A percentile compares a stretch with the other conserved stretches of the same genome.
Conservation (phyloP, 2,329 filamentous ascomycete species). For the Pseudocercospora pini-densiflorae region DNA sequence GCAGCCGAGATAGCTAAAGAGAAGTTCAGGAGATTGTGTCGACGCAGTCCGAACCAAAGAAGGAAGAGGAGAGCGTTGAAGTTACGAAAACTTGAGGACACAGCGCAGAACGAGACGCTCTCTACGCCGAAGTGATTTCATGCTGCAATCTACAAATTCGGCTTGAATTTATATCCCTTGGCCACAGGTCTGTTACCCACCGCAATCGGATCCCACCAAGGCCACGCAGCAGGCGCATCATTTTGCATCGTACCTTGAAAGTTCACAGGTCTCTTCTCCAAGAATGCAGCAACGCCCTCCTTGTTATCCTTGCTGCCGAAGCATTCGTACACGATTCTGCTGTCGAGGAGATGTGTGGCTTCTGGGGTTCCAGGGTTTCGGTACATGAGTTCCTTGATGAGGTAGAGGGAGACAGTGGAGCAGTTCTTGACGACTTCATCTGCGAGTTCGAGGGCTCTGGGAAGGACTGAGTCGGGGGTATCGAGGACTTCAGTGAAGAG, state of each 20-base stretch:
- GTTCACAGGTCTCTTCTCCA: conserved; percentile 68
- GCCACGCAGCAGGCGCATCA: conserved; percentile 64
- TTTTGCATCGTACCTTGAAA: conserved; percentile 66
- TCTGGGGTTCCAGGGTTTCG: conserved; percentile 64
- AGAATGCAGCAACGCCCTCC: conserved; percentile 71
- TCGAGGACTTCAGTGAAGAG: conserved; percentile 71
- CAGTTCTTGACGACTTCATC: conserved; percentile 69
- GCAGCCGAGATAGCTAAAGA: background rate
- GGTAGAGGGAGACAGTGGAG: conserved; percentile 64
- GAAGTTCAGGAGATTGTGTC: background rate
- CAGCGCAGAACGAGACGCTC: no score
- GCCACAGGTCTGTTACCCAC: conserved; percentile 47
- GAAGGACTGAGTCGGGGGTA: conserved; percentile 63
- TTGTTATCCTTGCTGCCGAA: conserved; percentile 66
- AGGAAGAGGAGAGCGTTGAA: background rate
- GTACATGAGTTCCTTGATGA: conserved; percentile 76
- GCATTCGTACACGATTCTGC: conserved; percentile 64
- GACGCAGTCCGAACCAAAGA: background rate
- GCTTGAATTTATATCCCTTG: conserved; percentile 32
- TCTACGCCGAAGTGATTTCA: background rate
- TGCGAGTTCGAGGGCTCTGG: conserved; percentile 68
- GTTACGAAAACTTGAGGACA: no score
- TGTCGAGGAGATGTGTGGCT: conserved; percentile 72
- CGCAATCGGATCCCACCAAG: conserved; percentile 69
- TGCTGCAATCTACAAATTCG: conserved; percentile 31